Percentiles rank a stretch among this genome's conserved stretches.
phyloP scores from a whole-genome alignment of 345 rosid genomes.

The Mallotus nudiflorus region DNA sequence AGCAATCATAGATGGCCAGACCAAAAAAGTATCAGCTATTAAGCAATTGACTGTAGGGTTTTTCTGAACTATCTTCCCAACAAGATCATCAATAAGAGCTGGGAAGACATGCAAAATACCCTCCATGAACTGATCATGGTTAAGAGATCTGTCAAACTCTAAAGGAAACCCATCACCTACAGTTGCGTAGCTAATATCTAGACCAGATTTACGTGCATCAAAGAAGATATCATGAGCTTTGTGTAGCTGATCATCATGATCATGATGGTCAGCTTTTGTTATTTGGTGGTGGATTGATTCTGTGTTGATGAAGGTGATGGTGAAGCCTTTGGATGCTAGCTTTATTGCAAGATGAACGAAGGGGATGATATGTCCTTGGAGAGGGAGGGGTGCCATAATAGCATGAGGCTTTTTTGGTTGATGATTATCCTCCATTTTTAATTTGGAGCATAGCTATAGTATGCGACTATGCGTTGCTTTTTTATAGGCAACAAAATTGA shows the following conservation, averaged over 20 bases:
- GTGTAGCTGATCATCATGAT: neutral
- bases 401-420: slow-evolving; percentile 54
- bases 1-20: slow-evolving; percentile 68
- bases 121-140: slow-evolving; percentile 67
- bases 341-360: slow-evolving; percentile 61
- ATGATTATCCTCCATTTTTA: slow-evolving; percentile 30
- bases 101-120: slow-evolving; percentile 53
- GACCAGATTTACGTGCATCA: slow-evolving; percentile 49
- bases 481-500: no score
- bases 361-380: slow-evolving; percentile 80
- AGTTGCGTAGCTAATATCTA: slow-evolving; percentile 68
- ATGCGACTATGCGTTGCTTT: no score
- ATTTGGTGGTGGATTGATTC: slow-evolving; percentile 57
- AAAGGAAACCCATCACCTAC: slow-evolving; percentile 73
- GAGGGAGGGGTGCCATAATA: slow-evolving; percentile 59
- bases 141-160: slow-evolving; percentile 62
- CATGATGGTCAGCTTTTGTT: slow-evolving; percentile 33
- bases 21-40: slow-evolving; percentile 71
- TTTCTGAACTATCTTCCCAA: slow-evolving; percentile 37
- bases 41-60: slow-evolving; percentile 46
- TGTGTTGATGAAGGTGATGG: slow-evolving; percentile 72
- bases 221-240: slow-evolving; percentile 46
- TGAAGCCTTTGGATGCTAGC: slow-evolving; percentile 75
- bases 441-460: no score
- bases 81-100: slow-evolving; percentile 61